phyloP scores from a whole-genome alignment of 129 eudicot genomes.

The Saposhnikovia divaricata region DNA sequence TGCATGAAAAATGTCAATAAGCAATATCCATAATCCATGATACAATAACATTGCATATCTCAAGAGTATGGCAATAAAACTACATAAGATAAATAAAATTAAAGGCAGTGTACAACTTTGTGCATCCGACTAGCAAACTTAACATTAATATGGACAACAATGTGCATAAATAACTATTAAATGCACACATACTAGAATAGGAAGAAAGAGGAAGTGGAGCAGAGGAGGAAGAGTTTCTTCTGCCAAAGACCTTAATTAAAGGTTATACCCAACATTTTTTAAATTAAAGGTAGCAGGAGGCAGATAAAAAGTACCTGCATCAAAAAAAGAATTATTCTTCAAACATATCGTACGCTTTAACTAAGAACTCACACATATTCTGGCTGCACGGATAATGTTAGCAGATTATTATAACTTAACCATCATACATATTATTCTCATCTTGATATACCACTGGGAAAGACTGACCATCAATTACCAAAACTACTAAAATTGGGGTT shows the following conservation, averaged over 20 bases:
- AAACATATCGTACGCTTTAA: too few species aligned
- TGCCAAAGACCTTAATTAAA: slow-evolving; percentile 73
- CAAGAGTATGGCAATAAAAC: too few species aligned
- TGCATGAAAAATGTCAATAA: too few species aligned
- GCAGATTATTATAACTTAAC: background rate
- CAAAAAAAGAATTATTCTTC: too few species aligned
- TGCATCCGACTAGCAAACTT: background rate
- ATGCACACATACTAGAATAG: slow-evolving; percentile 18
- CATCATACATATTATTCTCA: background rate
- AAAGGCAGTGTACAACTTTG: background rate
- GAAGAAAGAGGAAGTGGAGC: slow-evolving; percentile 11
- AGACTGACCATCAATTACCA: background rate
- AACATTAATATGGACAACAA: slow-evolving; percentile 3
- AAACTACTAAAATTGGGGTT: too few species aligned
- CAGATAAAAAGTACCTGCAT: too few species aligned
- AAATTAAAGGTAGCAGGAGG: too few species aligned
- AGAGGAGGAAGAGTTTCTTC: slow-evolving; percentile 44
- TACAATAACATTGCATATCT: too few species aligned
- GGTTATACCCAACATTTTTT: too few species aligned
- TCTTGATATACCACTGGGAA: background rate
- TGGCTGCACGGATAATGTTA: background rate
- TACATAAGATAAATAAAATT: background rate
- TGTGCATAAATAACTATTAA: background rate
- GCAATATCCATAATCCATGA: too few species aligned
- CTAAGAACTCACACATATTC: too few species aligned